phyloP scores from a whole-genome alignment of 1,139 yeast species.

The Sugiyamaella pinicola region DNA sequence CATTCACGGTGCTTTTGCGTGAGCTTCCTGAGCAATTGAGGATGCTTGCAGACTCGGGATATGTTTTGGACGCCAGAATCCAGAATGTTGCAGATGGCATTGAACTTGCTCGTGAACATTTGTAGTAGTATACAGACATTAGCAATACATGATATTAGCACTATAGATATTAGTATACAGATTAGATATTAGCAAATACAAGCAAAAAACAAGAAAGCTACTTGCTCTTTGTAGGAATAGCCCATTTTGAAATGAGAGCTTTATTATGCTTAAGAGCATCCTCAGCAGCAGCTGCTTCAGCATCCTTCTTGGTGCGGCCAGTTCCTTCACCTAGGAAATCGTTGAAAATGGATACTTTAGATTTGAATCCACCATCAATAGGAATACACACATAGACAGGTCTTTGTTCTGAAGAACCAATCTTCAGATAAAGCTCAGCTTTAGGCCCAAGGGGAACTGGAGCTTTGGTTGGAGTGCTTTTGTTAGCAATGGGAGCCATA shows the following conservation, averaged over 20 bases:
- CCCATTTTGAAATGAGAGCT: slow-evolving; percentile 1
- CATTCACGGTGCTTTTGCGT: slow-evolving; percentile 65
- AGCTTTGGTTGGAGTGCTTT: too few species aligned
- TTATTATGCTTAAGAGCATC: slow-evolving; percentile 25
- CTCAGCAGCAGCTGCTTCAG: slow-evolving; percentile 32
- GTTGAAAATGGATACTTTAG: slow-evolving; percentile 24
- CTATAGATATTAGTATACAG: too few species aligned
- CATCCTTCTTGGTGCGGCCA: slow-evolving; percentile 30
- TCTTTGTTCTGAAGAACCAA: slow-evolving; percentile 73
- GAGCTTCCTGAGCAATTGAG: slow-evolving; percentile 58
- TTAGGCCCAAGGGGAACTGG: slow-evolving; percentile 43
- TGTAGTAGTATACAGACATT: not conserved
- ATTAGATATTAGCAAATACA: too few species aligned
- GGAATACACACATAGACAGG: slow-evolving; percentile 53
- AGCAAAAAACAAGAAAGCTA: not conserved
- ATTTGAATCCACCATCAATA: slow-evolving; percentile 18
- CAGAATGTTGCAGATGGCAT: slow-evolving; percentile 84
- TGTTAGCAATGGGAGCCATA: too few species aligned
- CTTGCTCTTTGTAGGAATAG: slow-evolving; percentile 1
- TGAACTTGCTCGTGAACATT: slow-evolving; percentile 45
- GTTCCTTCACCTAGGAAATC: slow-evolving; percentile 30
- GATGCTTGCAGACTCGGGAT: slow-evolving; percentile 61
- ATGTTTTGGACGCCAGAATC: slow-evolving; percentile 79
- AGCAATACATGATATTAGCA: too few species aligned
- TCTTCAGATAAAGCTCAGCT: slow-evolving; percentile 70